Evolutionary conservation across 2,329 filamentous ascomycete genomes (phyloP).

Genomic region (Ceratocystis smalleyi): DNA sequence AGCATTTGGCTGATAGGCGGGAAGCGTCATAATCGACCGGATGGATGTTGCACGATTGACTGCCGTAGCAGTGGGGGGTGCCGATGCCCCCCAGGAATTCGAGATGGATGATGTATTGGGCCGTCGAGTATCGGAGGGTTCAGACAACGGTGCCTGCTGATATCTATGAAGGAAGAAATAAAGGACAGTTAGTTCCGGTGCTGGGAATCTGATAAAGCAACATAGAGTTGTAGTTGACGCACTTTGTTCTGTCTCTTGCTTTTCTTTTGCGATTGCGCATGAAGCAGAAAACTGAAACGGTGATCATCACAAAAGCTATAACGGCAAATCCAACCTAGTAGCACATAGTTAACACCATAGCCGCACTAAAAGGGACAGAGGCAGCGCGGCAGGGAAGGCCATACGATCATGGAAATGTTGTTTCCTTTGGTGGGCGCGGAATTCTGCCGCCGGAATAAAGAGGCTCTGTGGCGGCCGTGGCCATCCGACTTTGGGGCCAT

Average conservation of each 20-base stretch:
- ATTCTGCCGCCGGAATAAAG: not conserved
- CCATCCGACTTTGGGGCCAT: not conserved
- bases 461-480: not conserved
- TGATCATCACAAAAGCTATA: slow-evolving; percentile 12
- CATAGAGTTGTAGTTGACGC: not conserved
- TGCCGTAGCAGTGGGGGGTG: slow-evolving; percentile 14
- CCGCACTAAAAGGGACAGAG: too few relatives aligned
- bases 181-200: not conserved
- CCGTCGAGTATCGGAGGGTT: slow-evolving; percentile 14
- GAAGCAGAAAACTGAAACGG: slow-evolving; percentile 14
- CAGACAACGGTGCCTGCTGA: slow-evolving; percentile 15
- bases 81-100: slow-evolving; percentile 6
- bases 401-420: slow-evolving; percentile 15
- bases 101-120: slow-evolving; percentile 6
- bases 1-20: slow-evolving; percentile 61
- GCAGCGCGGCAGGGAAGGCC: not conserved
- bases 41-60: slow-evolving; percentile 75
- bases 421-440: slow-evolving; percentile 1
- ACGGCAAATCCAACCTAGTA: slow-evolving; percentile 14
- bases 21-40: slow-evolving; percentile 86
- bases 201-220: not conserved
- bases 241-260: slow-evolving; percentile 13
- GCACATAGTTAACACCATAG: not conserved
- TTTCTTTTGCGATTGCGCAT: slow-evolving; percentile 17
- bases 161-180: slow-evolving; percentile 7